Percentiles rank a stretch among this genome's conserved stretches.
phyloP scores from a whole-genome alignment of 768 basidiomycete species.

The Rhizopogon vinicolor region DNA sequence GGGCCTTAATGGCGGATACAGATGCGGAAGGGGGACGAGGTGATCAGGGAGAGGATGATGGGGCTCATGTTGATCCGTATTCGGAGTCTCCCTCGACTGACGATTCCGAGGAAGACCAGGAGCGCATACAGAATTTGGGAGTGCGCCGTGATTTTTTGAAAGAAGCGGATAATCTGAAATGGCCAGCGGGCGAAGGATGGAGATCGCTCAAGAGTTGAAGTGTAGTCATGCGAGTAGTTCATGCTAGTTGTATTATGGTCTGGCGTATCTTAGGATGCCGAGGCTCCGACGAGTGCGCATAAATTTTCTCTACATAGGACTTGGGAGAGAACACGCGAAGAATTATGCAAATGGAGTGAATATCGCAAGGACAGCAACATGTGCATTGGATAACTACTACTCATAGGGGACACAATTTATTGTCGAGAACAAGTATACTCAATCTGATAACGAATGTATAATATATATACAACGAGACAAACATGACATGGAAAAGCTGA shows the following conservation, averaged over 20 bases:
- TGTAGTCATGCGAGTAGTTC: neutral
- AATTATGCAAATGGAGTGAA: too few relatives aligned
- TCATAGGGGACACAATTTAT: too few relatives aligned
- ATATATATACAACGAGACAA: too few relatives aligned
- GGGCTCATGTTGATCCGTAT: conserved; percentile 13
- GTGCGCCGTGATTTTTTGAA: conserved; percentile 13
- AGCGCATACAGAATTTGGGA: conserved; percentile 1
- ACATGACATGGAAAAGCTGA: too few relatives aligned
- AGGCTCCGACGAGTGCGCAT: too few relatives aligned
- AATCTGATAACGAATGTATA: too few relatives aligned
- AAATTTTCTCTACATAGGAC: too few relatives aligned
- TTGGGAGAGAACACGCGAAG: too few relatives aligned
- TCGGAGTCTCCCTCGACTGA: conserved; percentile 22
- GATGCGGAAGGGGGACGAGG: conserved; percentile 11
- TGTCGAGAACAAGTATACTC: too few relatives aligned
- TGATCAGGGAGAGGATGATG: conserved; percentile 17
- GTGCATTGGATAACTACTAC: too few relatives aligned
- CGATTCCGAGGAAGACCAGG: conserved; percentile 15
- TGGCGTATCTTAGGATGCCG: too few relatives aligned
- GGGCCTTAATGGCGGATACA: conserved; percentile 33
- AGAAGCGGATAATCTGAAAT: conserved; percentile 49
- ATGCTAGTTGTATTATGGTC: neutral
- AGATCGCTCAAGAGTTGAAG: conserved; percentile 28
- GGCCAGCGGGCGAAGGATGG: conserved; percentile 58
- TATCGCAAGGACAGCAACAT: too few relatives aligned